phyloP scores from a whole-genome alignment of 108 stramenopile genomes.

The Pseudonitzschia multistriata region DNA sequence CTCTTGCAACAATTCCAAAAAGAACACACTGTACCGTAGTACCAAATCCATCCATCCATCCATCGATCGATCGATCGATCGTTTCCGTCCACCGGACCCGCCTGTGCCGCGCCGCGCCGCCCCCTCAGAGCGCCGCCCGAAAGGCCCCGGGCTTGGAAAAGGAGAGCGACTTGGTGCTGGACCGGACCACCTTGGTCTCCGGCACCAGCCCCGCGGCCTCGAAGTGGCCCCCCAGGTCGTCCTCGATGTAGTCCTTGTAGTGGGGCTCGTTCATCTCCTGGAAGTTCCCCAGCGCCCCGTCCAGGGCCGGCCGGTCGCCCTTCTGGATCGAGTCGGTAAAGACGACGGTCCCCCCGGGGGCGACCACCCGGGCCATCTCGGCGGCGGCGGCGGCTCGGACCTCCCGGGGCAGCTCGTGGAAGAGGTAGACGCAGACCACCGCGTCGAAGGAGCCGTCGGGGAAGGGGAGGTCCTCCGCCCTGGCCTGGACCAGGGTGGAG shows the following conservation, averaged over 20 bases:
- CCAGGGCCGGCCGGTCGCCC: conserved; percentile 43
- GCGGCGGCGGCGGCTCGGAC: conserved; percentile 26
- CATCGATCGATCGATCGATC: too few species aligned
- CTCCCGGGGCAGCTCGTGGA: conserved; percentile 48
- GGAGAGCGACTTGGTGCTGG: conserved; percentile 32
- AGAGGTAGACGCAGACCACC: conserved; percentile 56
- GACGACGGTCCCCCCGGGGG: conserved; percentile 41
- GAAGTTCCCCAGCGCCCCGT: conserved; percentile 27
- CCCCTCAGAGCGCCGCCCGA: too few species aligned
- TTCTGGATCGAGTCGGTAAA: conserved; percentile 49
- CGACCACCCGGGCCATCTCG: conserved; percentile 46
- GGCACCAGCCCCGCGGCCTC: conserved; percentile 23
- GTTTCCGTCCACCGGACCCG: too few species aligned
- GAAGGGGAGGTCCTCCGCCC: conserved; percentile 55
- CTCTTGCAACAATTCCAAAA: too few species aligned
- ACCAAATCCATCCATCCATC: too few species aligned
- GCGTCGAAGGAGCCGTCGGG: conserved; percentile 47
- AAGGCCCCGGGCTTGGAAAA: conserved; percentile 34
- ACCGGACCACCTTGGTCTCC: conserved; percentile 25
- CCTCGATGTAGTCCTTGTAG: conserved; percentile 28
- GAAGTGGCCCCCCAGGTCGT: conserved; percentile 21
- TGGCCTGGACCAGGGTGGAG: conserved; percentile 43
- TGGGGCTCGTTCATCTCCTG: conserved; percentile 47
- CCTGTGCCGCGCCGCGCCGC: too few species aligned
- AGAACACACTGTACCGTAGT: too few species aligned